A percentile compares a stretch with the other conserved stretches of the same genome.
phyloP scores from a whole-genome alignment of 1,139 yeast genomes.

The Saccharomyces hybrid region DNA sequence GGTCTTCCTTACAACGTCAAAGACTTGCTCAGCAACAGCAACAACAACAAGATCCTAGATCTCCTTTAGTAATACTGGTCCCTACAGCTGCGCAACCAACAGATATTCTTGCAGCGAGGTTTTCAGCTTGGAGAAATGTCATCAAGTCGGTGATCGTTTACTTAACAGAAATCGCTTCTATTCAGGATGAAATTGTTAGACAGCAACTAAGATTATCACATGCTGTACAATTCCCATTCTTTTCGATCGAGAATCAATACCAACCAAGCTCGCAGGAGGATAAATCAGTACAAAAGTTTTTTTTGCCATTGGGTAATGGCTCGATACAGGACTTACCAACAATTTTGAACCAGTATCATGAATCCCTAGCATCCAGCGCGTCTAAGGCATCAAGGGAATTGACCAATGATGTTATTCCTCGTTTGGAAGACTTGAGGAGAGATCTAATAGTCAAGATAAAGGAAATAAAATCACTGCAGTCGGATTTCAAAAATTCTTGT shows the following conservation, averaged over 20 bases:
- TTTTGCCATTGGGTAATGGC: constrained; percentile 66
- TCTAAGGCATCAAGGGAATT: constrained; percentile 67
- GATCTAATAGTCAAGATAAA: constrained; percentile 78
- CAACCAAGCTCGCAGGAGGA: constrained; percentile 23
- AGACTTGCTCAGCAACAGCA: constrained; percentile 7
- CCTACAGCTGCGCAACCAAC: constrained; percentile 70
- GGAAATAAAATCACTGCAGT: constrained; percentile 72
- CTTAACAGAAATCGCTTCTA: constrained; percentile 70
- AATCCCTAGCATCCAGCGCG: constrained; percentile 60
- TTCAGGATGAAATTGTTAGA: constrained; percentile 79
- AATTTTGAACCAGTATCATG: constrained; percentile 63
- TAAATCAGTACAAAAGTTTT: constrained; percentile 29
- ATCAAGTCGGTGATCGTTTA: constrained; percentile 68
- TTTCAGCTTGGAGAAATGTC: constrained; percentile 78
- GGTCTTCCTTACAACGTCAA: constrained; percentile 12
- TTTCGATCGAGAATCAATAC: constrained; percentile 25
- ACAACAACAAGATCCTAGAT: constrained; percentile 32
- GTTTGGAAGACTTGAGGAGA: constrained; percentile 74
- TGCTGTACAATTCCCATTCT: constrained; percentile 57
- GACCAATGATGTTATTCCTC: constrained; percentile 61
- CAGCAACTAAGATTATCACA: constrained; percentile 78
- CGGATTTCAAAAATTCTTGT: constrained; percentile 75
- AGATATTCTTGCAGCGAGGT: constrained; percentile 73
- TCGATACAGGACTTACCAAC: constrained; percentile 77
- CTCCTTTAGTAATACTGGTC: constrained; percentile 39